Evolutionary conservation across 1,139 yeast species (phyloP).

Genomic region (Saccharomycopsis crataegensis): DNA sequence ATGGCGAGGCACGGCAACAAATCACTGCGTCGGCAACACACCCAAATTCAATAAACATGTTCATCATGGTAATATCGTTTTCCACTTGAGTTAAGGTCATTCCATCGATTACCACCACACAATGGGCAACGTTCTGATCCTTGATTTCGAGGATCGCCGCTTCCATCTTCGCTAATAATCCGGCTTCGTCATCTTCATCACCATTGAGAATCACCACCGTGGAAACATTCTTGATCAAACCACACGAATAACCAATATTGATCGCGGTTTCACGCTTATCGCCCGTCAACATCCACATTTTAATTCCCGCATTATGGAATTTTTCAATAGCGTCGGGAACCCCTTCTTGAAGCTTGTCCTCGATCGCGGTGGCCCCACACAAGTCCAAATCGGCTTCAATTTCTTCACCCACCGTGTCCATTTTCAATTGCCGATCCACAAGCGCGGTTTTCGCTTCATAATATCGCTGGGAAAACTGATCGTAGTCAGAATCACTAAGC

Average conservation of each 20-base stretch:
- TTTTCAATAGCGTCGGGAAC: conserved; percentile 93
- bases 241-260: conserved; percentile 92
- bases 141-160: conserved; percentile 37
- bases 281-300: conserved; percentile 97
- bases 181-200: conserved; percentile 47
- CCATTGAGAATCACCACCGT: conserved; percentile 71
- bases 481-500: conserved; percentile 53
- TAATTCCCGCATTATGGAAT: conserved; percentile 85
- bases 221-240: conserved; percentile 86
- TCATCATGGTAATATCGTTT: conserved; percentile 58
- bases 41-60: conserved; percentile 76
- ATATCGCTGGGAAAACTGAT: conserved; percentile 59
- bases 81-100: conserved; percentile 70
- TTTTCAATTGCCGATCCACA: conserved; percentile 52
- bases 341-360: conserved; percentile 92
- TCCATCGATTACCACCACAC: conserved; percentile 93
- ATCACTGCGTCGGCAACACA: conserved; percentile 85
- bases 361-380: conserved; percentile 93
- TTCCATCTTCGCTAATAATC: conserved; percentile 28
- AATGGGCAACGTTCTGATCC: conserved; percentile 76
- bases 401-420: conserved; percentile 65
- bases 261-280: conserved; percentile 97
- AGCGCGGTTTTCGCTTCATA: conserved; percentile 73
- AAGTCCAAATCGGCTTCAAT: conserved; percentile 63
- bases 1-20: conserved; percentile 94